Evolutionary conservation across 345 rosid species (phyloP).

Genomic region (Kandelia obovata): DNA sequence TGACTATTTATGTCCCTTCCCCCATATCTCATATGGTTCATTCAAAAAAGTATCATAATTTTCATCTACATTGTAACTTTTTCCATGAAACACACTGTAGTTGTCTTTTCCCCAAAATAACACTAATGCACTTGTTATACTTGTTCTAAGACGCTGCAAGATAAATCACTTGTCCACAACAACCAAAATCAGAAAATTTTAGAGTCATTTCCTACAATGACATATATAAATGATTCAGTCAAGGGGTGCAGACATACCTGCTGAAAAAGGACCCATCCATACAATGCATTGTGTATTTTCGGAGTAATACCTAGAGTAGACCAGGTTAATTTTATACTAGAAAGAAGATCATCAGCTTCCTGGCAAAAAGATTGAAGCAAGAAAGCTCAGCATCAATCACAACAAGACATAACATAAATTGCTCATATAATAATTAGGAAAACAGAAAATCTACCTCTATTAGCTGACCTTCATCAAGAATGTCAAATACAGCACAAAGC

Average conservation of each 20-base stretch:
- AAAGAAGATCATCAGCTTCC: conserved; percentile 68
- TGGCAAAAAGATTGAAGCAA: conserved; percentile 26
- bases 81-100: too few species aligned
- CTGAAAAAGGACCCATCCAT: conserved; percentile 78
- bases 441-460: conserved; percentile 56
- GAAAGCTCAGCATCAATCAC: conserved; percentile 17
- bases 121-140: too few species aligned
- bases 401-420: conserved; percentile 6
- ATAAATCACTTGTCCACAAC: too few species aligned
- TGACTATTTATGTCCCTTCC: too few species aligned
- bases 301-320: conserved; percentile 85
- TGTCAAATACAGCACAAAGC: conserved; percentile 68
- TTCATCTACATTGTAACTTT: too few species aligned
- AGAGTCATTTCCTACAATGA: not conserved
- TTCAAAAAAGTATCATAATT: too few species aligned
- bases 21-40: too few species aligned
- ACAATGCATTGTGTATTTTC: conserved; percentile 67
- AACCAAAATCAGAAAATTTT: too few species aligned
- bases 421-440: conserved; percentile 13
- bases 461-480: conserved; percentile 91
- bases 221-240: not conserved
- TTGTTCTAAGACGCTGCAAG: too few species aligned
- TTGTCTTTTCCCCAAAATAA: too few species aligned
- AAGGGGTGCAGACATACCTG: conserved; percentile 49
- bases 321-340: conserved; percentile 69